Conservation (phyloP, 768 basidiomycete species). For the Chlorophyllum brunneum region DNA sequence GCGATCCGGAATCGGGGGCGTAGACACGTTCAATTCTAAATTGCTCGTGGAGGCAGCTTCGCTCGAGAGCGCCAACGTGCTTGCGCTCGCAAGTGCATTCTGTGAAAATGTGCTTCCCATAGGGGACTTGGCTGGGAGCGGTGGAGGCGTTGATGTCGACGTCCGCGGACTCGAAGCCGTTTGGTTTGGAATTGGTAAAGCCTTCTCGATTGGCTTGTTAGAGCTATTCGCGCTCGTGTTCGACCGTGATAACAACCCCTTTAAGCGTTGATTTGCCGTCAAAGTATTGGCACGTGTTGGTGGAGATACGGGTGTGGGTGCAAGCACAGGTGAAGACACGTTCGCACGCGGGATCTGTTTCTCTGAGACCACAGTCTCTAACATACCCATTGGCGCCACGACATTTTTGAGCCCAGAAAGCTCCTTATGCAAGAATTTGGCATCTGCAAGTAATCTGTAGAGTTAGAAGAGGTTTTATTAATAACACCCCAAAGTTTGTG, state of each 20-base stretch:
- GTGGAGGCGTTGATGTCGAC: conserved; percentile 23
- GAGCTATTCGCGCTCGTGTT: conserved; percentile 25
- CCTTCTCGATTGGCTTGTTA: conserved; percentile 17
- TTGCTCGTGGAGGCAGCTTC: neutral
- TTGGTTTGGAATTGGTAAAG: conserved; percentile 5
- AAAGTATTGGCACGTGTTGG: conserved; percentile 33
- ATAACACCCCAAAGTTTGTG: conserved; percentile 5
- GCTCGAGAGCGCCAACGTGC: neutral
- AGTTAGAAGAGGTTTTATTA: conserved; percentile 4
- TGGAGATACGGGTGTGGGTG: conserved; percentile 20
- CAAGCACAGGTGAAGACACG: conserved; percentile 6
- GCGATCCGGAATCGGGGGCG: no score
- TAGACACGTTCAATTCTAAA: neutral
- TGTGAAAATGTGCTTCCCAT: conserved; percentile 1
- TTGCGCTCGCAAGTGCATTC: conserved; percentile 3
- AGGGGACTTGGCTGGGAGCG: conserved; percentile 20
- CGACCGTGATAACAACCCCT: conserved; percentile 39
- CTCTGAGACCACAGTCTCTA: conserved; percentile 83
- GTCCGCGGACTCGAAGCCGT: conserved; percentile 23
- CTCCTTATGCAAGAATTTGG: conserved; percentile 70
- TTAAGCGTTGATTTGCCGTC: conserved; percentile 45
- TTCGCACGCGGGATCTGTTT: conserved; percentile 50
- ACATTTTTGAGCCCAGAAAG: conserved; percentile 74
- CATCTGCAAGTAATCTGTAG: conserved; percentile 74
- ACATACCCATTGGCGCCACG: conserved; percentile 66